Evolutionary conservation across 2,329 filamentous ascomycete genomes (phyloP).

Genomic region (Chaetomium sp.): DNA sequence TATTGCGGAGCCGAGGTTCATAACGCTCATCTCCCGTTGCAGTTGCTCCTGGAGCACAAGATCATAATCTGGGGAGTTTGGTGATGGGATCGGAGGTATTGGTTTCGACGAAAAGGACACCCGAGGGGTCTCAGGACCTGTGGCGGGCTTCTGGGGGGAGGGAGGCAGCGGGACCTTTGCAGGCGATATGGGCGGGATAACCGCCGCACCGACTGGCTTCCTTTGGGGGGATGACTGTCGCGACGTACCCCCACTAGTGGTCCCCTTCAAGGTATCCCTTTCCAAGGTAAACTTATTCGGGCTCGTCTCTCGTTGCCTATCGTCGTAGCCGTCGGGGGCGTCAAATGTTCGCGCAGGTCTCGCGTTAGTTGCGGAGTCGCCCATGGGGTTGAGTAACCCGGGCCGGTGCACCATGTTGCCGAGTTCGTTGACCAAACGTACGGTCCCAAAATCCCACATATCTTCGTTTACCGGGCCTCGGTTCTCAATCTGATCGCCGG

Average conservation of each 20-base stretch:
- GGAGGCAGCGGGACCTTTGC: conserved; percentile 54
- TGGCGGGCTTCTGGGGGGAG: conserved; percentile 47
- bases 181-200: conserved; percentile 48
- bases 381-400: conserved; percentile 65
- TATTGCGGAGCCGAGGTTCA: conserved; percentile 43
- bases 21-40: conserved; percentile 53
- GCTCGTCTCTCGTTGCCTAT: conserved; percentile 44
- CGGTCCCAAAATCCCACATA: conserved; percentile 97
- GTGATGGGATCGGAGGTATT: conserved; percentile 40
- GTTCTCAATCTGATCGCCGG: conserved; percentile 34
- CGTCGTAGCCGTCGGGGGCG: conserved; percentile 43
- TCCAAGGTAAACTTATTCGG: conserved; percentile 45
- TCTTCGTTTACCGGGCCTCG: conserved; percentile 59
- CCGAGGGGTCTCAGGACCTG: conserved; percentile 40
- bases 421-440: conserved; percentile 68
- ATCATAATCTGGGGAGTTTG: conserved; percentile 55
- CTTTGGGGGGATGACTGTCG: conserved; percentile 56
- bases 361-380: conserved; percentile 73
- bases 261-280: conserved; percentile 49
- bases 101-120: conserved; percentile 37
- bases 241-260: conserved; percentile 41
- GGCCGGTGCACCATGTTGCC: conserved; percentile 50
- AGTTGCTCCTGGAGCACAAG: conserved; percentile 55
- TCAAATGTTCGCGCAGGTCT: conserved; percentile 52
- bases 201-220: conserved; percentile 47